Evolutionary conservation across 169 alveolate genomes (phyloP).

Genomic region (Cryptosporidium meleagridis): DNA sequence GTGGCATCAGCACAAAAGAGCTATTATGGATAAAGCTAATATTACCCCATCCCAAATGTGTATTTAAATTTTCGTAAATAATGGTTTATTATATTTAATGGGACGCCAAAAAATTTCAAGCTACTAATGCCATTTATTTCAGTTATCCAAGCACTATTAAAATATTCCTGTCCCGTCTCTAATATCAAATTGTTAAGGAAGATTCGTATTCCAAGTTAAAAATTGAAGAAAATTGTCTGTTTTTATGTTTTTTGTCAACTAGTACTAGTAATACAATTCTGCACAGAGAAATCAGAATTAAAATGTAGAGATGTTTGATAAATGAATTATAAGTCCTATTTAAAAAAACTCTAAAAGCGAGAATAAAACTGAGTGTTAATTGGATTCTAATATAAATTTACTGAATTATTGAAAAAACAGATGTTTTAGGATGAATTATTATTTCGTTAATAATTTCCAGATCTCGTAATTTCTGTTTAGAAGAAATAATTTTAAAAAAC

Average conservation of each 20-base stretch:
- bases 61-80: neutral
- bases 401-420: neutral
- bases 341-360: no score
- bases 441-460: neutral
- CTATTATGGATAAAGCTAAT: neutral
- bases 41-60: neutral
- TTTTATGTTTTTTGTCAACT: neutral
- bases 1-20: neutral
- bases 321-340: neutral
- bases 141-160: neutral
- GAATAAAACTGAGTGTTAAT: no score
- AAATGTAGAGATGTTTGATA: no score
- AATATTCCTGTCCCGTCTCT: neutral
- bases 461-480: neutral
- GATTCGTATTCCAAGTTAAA: neutral
- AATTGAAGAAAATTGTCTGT: neutral
- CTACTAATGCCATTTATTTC: neutral
- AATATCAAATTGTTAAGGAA: neutral
- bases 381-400: no score
- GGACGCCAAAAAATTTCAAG: neutral
- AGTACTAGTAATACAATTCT: neutral
- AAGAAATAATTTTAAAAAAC: no score
- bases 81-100: neutral
- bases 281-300: neutral
- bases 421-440: neutral